Base-by-base conservation (phyloP, 306 rosid genomes). In the Glycine tomentella region DNA sequence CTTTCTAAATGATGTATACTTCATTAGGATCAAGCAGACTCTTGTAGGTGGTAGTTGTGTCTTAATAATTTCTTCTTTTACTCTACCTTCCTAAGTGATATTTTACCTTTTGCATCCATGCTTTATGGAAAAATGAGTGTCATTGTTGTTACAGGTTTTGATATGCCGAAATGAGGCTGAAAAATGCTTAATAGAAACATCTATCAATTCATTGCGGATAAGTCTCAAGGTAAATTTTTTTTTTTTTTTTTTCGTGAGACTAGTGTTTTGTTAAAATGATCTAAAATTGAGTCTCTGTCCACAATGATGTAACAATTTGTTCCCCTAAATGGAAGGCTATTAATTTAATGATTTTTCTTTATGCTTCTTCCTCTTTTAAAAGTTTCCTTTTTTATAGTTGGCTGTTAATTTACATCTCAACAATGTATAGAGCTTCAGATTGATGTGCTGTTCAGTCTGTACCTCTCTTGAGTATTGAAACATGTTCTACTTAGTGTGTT, bases 101-200 rank as follows among this genome's bases (percentile, higher is more conserved):
- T 25, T 0, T 20, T 20, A 69, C 12, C 68, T 72, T 59, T 76
- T 59, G 63, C 59, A 51, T 67, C 16, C 11, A 66, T 63, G 69
- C 68, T 84, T 53, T 8, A 40, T 50, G 25, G 10, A 7, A 67
- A 70, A 56, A 81, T 34, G 12, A 8, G 49, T 70, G 51, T 57
- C 74, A 68, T 67, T 82, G 58, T 76, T 89, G 15, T 85, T 81
- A 44, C 89, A 95, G 98, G 93, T 93, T 86, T 84, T 93, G 92
- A 93, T 95, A 81, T 93, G 98, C 80, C 84, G 98, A 84, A 95
- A 95, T 74, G 99, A 93, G 88, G 95, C 98, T 50, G 99, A 95
- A 80, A 95, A 95, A 73, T 95, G 98, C 84, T 89, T 95, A 70
- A 90, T 91, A 12, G 99, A 95, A 88, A 93, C 99, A n/a, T 95